Evolutionary conservation across 2,329 filamentous ascomycete species (phyloP).

Genomic region (Aspergillus nomiae): DNA sequence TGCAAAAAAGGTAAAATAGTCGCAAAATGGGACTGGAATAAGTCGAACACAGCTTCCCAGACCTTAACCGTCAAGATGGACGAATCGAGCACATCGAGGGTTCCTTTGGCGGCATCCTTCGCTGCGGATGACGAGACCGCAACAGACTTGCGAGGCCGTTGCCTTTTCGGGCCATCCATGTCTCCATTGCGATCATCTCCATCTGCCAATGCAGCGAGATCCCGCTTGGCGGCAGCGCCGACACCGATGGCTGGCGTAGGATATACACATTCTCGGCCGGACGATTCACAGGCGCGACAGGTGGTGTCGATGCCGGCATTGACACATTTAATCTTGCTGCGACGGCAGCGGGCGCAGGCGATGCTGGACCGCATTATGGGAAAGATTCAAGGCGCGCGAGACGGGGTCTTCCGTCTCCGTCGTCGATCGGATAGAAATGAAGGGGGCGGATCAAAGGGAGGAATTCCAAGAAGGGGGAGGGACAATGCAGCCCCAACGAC

Average conservation of each 20-base stretch:
- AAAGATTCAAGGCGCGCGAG: conserved; percentile 13
- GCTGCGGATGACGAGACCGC: conserved; percentile 29
- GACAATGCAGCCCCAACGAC: conserved; percentile 17
- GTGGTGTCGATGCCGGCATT: conserved; percentile 72
- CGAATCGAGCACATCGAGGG: conserved; percentile 51
- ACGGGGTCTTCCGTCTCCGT: conserved; percentile 21
- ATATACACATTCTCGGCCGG: conserved; percentile 72
- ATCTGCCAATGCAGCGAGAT: conserved; percentile 38
- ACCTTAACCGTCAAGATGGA: conserved; percentile 54
- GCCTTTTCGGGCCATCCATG: conserved; percentile 46
- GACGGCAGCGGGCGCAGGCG: conserved; percentile 73
- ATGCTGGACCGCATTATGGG: conserved; percentile 71
- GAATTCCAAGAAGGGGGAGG: conserved; percentile 7
- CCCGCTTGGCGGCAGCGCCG: conserved; percentile 37
- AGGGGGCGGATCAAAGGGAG: neutral
- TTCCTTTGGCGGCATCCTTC: conserved; percentile 35
- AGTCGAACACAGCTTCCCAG: conserved; percentile 60
- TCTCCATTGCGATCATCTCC: conserved; percentile 44
- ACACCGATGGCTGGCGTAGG: conserved; percentile 51
- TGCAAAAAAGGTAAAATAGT: conserved; percentile 61
- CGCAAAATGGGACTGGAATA: conserved; percentile 61
- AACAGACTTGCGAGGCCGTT: conserved; percentile 40
- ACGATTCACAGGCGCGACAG: conserved; percentile 74
- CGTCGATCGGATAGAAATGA: conserved; percentile 2
- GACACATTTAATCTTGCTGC: conserved; percentile 85